These are phyloP conservation scores for Antitrichia curtipendula DNA, from an alignment of 225 moss, liverwort and hornwort genomes.

Conservation along the genomic window DNA sequence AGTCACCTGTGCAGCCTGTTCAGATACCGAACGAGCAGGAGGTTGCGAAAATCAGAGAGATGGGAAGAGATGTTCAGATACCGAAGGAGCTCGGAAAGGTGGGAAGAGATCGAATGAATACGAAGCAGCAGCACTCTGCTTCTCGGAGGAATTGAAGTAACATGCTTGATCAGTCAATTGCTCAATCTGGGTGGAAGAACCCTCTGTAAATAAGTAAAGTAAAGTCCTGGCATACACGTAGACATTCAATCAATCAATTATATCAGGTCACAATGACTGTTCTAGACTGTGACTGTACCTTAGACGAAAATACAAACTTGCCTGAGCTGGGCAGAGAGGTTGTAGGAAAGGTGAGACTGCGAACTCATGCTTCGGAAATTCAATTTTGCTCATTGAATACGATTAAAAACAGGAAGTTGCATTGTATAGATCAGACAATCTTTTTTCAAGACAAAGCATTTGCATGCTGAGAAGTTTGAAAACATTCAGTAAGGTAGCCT, in stretches of 20 bases:
- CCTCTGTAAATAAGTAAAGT: neutral
- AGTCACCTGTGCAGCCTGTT: neutral
- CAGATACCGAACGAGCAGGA: neutral
- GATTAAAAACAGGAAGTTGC: neutral
- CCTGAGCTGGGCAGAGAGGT: neutral
- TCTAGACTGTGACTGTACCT: neutral
- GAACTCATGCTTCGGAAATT: neutral
- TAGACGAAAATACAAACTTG: neutral
- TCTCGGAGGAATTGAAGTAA: constrained; percentile 2
- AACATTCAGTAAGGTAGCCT: too few relatives aligned
- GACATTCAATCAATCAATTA: neutral
- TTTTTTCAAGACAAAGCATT: neutral
- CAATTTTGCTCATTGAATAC: neutral
- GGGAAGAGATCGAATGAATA: neutral
- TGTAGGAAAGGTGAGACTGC: neutral
- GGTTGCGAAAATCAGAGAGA: neutral
- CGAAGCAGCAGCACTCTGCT: neutral
- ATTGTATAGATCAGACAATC: neutral
- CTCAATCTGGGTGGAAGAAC: neutral
- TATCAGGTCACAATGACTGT: neutral
- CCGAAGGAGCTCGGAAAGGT: neutral
- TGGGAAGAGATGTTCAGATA: neutral
- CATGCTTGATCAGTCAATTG: neutral
- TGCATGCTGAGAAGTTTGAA: neutral
- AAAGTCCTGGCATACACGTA: neutral